Conservation (phyloP, 2,329 filamentous ascomycete genomes). For the Thyridium curvatum region DNA sequence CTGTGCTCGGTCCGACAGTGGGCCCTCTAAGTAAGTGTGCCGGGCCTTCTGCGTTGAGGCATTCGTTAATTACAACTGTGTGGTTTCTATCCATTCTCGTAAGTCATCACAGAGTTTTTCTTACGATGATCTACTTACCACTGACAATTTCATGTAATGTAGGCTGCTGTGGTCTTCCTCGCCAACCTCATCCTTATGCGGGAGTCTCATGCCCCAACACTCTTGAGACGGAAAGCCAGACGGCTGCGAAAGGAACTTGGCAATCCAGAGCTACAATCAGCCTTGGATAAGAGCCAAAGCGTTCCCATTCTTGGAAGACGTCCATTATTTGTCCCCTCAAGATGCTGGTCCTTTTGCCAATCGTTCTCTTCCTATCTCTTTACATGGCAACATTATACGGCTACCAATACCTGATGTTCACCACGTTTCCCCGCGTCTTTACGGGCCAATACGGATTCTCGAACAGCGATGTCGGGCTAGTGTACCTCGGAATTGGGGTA, state of each 20-base stretch:
- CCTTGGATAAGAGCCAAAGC: no score
- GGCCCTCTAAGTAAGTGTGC: no score
- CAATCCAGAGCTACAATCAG: conserved; percentile 22
- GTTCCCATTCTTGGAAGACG: conserved; percentile 25
- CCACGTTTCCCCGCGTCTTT: conserved; percentile 48
- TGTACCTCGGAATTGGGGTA: conserved; percentile 28
- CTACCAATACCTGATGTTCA: conserved; percentile 49
- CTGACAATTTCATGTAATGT: conserved; percentile 41
- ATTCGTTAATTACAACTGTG: no score
- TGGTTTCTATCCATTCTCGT: no score
- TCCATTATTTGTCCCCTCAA: conserved; percentile 36
- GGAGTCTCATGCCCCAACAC: conserved; percentile 7
- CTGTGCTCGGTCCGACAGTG: no score
- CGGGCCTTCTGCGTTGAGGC: no score
- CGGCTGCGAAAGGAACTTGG: conserved; percentile 30
- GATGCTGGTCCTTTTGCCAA: conserved; percentile 49
- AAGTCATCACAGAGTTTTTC: no score
- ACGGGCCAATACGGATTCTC: conserved; percentile 42
- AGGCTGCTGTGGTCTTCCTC: conserved; percentile 17
- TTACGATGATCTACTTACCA: conserved; percentile 33
- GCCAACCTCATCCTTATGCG: conserved; percentile 7
- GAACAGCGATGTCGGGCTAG: conserved; percentile 34
- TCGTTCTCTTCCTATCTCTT: conserved; percentile 41
- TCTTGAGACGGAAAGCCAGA: conserved; percentile 27
- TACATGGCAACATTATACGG: conserved; percentile 52